phyloP scores from a whole-genome alignment of 305 asterid genomes.

The Striga hermonthica region DNA sequence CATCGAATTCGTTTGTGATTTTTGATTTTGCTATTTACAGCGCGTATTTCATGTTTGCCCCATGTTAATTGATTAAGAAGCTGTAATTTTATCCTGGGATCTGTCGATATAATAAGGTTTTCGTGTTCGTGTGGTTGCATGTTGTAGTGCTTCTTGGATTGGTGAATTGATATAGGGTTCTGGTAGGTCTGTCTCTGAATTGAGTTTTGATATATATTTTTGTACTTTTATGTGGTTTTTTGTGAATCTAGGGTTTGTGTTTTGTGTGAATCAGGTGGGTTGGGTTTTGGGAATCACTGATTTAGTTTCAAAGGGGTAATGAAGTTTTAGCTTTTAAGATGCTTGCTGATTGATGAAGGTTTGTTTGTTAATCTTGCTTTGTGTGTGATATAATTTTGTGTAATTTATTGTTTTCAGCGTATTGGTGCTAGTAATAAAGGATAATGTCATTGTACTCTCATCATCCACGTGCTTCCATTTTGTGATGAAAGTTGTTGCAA shows the following conservation, averaged over 20 bases:
- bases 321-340: background rate
- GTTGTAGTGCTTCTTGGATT: slow-evolving; percentile 31
- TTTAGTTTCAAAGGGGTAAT: background rate
- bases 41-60: slow-evolving; percentile 31
- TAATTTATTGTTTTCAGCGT: no score
- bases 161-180: slow-evolving; percentile 44
- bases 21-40: slow-evolving; percentile 5
- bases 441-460: no score
- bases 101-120: slow-evolving; percentile 46
- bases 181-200: slow-evolving; percentile 38
- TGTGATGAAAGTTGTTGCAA: background rate
- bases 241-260: slow-evolving; percentile 50
- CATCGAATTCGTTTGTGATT: slow-evolving; percentile 22
- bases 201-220: slow-evolving; percentile 18
- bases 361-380: background rate
- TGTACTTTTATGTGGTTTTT: slow-evolving; percentile 15
- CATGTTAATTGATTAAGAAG: slow-evolving; percentile 26
- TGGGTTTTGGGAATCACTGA: slow-evolving; percentile 20
- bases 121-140: slow-evolving; percentile 32
- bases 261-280: slow-evolving; percentile 19
- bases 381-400: no score
- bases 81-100: slow-evolving; percentile 26
- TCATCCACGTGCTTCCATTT: background rate
- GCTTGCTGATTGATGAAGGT: background rate
- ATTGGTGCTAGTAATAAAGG: no score